Conservation (phyloP, 495 filamentous ascomycete genomes). For the Tuber calosporum region DNA sequence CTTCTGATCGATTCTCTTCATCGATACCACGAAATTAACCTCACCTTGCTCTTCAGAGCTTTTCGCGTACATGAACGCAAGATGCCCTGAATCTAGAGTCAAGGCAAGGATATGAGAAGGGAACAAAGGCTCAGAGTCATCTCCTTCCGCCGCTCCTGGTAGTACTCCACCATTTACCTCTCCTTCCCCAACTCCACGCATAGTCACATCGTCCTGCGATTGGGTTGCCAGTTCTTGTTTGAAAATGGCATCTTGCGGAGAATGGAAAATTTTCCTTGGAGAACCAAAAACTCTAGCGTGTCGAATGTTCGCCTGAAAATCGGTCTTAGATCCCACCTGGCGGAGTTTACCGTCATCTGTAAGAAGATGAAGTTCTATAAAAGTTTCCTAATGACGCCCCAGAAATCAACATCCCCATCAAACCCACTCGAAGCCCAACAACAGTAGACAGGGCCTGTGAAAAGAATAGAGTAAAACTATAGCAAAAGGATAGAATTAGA, state of each 20-base stretch:
- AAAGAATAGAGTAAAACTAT: slow-evolving; percentile 16
- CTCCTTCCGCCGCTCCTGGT: slow-evolving; percentile 3
- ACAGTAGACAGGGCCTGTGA: background rate
- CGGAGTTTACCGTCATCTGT: slow-evolving; percentile 56
- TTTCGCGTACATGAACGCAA: slow-evolving; percentile 63
- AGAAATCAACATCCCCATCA: slow-evolving; percentile 24
- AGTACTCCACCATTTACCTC: background rate
- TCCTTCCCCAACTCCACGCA: slow-evolving; percentile 23
- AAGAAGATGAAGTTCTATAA: slow-evolving; percentile 65
- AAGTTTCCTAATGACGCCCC: slow-evolving; percentile 50
- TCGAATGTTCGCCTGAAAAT: slow-evolving; percentile 66
- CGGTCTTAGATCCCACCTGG: slow-evolving; percentile 61
- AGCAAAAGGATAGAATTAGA: slow-evolving; percentile 44
- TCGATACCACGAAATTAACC: slow-evolving; percentile 55
- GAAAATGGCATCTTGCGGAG: slow-evolving; percentile 32
- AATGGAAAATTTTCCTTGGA: slow-evolving; percentile 33
- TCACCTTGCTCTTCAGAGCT: slow-evolving; percentile 44
- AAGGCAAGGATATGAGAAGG: slow-evolving; percentile 74
- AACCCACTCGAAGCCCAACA: background rate
- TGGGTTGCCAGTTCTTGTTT: slow-evolving; percentile 32
- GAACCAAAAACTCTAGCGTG: slow-evolving; percentile 58
- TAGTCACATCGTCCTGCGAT: slow-evolving; percentile 44
- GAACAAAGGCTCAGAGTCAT: slow-evolving; percentile 41
- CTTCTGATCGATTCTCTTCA: slow-evolving; percentile 53
- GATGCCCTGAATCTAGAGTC: slow-evolving; percentile 59